Evolutionary conservation across 208 protist species (phyloP).

Genomic region (Leishmania tarentolae): DNA sequence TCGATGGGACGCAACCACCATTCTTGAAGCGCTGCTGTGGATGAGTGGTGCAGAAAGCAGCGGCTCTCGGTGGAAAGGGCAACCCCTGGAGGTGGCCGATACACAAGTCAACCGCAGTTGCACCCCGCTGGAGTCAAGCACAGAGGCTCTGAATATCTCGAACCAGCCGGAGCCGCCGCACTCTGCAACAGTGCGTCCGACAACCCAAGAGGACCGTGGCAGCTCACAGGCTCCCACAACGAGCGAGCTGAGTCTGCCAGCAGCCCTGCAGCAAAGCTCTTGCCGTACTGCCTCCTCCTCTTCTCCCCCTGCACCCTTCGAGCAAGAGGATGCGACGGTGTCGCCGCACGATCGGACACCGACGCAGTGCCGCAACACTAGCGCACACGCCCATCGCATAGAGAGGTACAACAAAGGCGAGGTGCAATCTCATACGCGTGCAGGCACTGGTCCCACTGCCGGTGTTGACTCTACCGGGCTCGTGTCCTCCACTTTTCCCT

Average conservation of each 20-base stretch:
- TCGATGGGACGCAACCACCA: conserved; percentile 2
- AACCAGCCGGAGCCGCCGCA: neutral
- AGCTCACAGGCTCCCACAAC: neutral
- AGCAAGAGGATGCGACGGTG: neutral
- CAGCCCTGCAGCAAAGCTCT: neutral
- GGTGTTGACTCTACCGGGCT: neutral
- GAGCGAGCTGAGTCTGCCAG: neutral
- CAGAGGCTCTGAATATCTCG: neutral
- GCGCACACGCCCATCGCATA: neutral
- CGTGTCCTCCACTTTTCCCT: neutral
- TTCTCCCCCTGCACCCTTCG: neutral
- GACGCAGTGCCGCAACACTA: neutral
- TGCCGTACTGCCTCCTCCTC: neutral
- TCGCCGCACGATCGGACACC: neutral
- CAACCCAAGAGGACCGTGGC: neutral
- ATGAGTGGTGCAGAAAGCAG: conserved; percentile 6
- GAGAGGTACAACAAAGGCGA: neutral
- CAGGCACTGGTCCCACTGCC: neutral
- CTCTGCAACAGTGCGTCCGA: neutral
- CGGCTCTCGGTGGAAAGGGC: neutral
- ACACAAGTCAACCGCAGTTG: neutral
- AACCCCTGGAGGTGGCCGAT: neutral
- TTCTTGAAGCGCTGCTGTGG: conserved; percentile 16
- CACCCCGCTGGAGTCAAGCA: neutral
- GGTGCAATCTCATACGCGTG: neutral